These are phyloP conservation scores for Meyerozyma elateridarum DNA, from an alignment of 1,139 yeast genomes.

Conservation along the genomic window DNA sequence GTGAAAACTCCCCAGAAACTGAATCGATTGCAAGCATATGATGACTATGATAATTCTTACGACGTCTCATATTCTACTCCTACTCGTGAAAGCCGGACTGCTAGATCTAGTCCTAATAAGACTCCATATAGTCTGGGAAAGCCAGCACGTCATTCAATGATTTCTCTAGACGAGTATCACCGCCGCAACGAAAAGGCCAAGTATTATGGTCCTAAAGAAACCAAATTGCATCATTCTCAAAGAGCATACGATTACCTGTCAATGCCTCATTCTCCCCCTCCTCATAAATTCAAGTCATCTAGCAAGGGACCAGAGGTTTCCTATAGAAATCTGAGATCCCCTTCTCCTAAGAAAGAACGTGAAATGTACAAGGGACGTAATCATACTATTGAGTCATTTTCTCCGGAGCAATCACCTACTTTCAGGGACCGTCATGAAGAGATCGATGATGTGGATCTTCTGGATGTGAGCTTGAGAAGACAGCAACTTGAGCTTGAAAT, in stretches of 20 bases:
- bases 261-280: not conserved
- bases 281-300: not conserved
- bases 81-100: not conserved
- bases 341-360: too few relatives aligned
- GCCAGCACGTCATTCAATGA: conserved; percentile 1
- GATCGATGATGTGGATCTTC: not conserved
- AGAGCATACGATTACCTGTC: not conserved
- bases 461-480: conserved; percentile 18
- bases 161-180: conserved; percentile 3
- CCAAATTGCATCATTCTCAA: not conserved
- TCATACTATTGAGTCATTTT: conserved; percentile 24
- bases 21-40: not conserved
- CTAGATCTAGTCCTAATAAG: not conserved
- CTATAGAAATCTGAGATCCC: too few relatives aligned
- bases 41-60: not conserved
- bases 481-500: conserved; percentile 40
- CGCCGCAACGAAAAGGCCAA: conserved; percentile 1
- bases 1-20: conserved; percentile 1
- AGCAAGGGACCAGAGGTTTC: not conserved
- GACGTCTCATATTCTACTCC: conserved; percentile 1
- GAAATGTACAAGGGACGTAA: conserved; percentile 11
- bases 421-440: conserved; percentile 4
- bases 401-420: conserved; percentile 22
- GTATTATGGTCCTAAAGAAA: not conserved
- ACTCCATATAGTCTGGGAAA: not conserved